Percentiles rank a stretch among this genome's conserved stretches.
Conservation (phyloP, 257 asterid species). For the Fraxinus excelsior region DNA sequence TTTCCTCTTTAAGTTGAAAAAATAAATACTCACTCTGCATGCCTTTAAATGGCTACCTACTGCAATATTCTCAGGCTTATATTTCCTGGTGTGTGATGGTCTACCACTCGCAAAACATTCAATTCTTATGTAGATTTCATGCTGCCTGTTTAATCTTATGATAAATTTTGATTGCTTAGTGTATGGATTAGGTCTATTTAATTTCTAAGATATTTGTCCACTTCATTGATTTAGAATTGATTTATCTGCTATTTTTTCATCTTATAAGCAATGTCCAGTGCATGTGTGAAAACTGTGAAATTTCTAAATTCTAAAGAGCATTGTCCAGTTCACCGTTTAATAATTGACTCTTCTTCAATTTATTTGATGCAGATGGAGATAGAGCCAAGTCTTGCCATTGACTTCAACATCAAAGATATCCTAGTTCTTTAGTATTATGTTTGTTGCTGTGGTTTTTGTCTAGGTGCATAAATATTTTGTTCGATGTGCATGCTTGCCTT, state of each 20-base stretch:
- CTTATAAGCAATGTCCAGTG: background rate
- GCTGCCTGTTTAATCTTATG: slow-evolving; percentile 18
- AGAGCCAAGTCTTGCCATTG: slow-evolving; percentile 87
- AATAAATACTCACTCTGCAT: background rate
- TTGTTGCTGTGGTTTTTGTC: background rate
- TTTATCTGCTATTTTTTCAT: background rate
- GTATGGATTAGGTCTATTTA: slow-evolving; percentile 15
- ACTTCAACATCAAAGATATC: slow-evolving; percentile 85
- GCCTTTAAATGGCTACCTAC: slow-evolving; percentile 3
- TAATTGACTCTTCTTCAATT: slow-evolving; percentile 25
- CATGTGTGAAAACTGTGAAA: background rate
- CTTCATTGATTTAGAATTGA: background rate
- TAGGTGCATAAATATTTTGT: background rate
- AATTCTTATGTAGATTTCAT: slow-evolving; percentile 17
- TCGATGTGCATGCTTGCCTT: background rate
- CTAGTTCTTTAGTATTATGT: slow-evolving; percentile 29
- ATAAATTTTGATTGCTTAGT: slow-evolving; percentile 7
- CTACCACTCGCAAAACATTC: slow-evolving; percentile 11
- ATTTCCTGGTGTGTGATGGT: slow-evolving; percentile 11
- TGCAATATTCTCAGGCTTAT: slow-evolving; percentile 5
- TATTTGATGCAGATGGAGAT: slow-evolving; percentile 73
- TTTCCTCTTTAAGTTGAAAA: slow-evolving; percentile 7
- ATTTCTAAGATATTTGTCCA: background rate
- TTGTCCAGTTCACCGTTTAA: slow-evolving; percentile 12
- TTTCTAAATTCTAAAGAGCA: background rate